Evolutionary conservation across 192 early-diverging fungal species (phyloP).

Genomic region (Backusella australiensis): DNA sequence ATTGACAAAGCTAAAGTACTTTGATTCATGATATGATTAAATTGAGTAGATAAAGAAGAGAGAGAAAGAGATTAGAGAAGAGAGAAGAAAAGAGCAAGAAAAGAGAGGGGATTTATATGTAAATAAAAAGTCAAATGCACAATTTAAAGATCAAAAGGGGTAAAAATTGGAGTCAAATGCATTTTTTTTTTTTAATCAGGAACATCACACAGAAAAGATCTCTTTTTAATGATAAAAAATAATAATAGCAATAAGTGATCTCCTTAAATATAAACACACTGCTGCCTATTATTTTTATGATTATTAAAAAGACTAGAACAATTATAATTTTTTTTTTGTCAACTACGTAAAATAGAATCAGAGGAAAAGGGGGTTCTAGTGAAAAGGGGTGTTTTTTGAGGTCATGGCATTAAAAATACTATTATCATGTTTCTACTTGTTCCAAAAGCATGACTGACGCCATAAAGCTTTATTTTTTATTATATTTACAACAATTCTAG

Average conservation of each 20-base stretch:
- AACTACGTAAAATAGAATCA: neutral
- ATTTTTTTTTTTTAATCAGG: neutral
- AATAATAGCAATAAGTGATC: neutral
- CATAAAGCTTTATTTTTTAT: neutral
- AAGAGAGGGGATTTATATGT: neutral
- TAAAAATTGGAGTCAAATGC: conserved; percentile 6
- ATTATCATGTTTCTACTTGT: neutral
- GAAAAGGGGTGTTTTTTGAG: neutral
- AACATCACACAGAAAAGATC: neutral
- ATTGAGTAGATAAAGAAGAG: neutral
- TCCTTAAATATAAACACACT: neutral
- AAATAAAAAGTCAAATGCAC: neutral
- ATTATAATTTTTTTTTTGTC: neutral
- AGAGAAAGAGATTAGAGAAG: neutral
- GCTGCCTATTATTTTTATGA: neutral
- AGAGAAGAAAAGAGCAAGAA: neutral
- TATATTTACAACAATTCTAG: neutral
- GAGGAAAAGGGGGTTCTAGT: neutral
- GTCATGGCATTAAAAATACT: neutral
- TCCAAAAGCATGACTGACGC: neutral
- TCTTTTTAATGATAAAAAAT: neutral
- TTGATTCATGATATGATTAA: neutral
- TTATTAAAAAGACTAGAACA: neutral
- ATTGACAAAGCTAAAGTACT: neutral
- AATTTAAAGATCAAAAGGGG: conserved; percentile 1